These are phyloP conservation scores for Teratosphaeria nubilosa DNA, from an alignment of 2,329 filamentous ascomycete species.

Conservation along the genomic window DNA sequence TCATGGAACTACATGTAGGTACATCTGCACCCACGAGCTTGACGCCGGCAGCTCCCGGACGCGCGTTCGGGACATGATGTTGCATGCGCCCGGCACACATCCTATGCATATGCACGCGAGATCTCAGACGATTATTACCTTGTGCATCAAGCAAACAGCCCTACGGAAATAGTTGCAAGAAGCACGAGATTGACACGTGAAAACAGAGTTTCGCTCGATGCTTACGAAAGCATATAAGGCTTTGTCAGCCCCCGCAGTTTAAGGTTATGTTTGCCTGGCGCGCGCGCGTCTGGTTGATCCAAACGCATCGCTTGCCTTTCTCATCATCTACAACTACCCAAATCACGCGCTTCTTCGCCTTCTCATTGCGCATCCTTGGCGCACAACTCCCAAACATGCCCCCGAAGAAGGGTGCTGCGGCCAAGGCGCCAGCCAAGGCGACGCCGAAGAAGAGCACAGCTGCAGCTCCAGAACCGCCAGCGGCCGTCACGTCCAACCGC, in stretches of 20 bases:
- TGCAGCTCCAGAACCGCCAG: not conserved
- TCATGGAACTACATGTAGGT: not conserved
- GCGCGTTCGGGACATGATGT: too few relatives aligned
- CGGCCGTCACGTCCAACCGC: conserved; percentile 13
- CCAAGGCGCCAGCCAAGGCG: conserved; percentile 10
- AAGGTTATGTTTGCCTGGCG: not conserved
- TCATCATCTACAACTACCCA: not conserved
- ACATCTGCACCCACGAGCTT: not conserved
- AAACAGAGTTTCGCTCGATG: too few relatives aligned
- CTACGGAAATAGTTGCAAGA: too few relatives aligned
- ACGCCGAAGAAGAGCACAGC: conserved; percentile 2
- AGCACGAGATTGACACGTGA: too few relatives aligned
- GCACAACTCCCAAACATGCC: not conserved
- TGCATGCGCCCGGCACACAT: too few relatives aligned
- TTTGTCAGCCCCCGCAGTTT: not conserved
- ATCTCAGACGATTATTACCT: too few relatives aligned
- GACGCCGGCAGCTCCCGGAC: too few relatives aligned
- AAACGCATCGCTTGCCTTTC: not conserved
- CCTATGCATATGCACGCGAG: too few relatives aligned
- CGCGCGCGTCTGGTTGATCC: not conserved
- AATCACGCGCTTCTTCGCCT: not conserved
- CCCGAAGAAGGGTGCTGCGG: not conserved
- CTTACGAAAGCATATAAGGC: too few relatives aligned
- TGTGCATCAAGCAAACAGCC: too few relatives aligned
- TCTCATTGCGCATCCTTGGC: not conserved